phyloP scores from a whole-genome alignment of 2,329 filamentous ascomycete genomes.

The Podosphaera leucotricha region DNA sequence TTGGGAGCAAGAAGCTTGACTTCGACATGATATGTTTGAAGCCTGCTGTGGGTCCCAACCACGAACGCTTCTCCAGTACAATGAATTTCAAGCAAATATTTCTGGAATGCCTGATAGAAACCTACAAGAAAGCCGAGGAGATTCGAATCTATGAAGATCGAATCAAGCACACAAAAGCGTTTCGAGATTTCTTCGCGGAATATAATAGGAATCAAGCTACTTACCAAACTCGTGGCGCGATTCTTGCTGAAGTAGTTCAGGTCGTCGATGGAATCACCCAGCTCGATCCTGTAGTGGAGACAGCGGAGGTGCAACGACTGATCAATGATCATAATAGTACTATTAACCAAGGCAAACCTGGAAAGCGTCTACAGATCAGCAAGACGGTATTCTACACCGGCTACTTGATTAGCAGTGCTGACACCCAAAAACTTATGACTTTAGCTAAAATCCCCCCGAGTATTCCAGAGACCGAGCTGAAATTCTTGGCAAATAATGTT shows the following conservation, averaged over 20 bases:
- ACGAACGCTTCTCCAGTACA: constrained; percentile 56
- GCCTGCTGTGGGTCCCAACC: constrained; percentile 57
- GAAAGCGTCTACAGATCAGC: constrained; percentile 41
- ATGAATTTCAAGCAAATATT: constrained; percentile 86
- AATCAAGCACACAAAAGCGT: constrained; percentile 47
- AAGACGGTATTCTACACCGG: constrained; percentile 81
- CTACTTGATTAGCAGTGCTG: constrained; percentile 54
- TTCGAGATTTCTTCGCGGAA: constrained; percentile 59
- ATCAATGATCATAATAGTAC: constrained; percentile 65
- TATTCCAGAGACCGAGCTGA: constrained; percentile 45
- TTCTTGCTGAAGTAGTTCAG: constrained; percentile 62
- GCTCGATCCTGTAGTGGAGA: constrained; percentile 56
- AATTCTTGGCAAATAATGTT: constrained; percentile 70
- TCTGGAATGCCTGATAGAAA: constrained; percentile 58
- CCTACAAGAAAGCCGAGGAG: constrained; percentile 63
- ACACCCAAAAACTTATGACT: constrained; percentile 47
- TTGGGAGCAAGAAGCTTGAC: constrained; percentile 49
- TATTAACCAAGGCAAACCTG: constrained; percentile 19
- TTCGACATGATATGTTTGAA: constrained; percentile 83
- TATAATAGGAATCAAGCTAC: constrained; percentile 40
- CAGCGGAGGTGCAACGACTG: constrained; percentile 68
- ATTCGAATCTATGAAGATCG: constrained; percentile 53
- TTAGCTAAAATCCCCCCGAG: constrained; percentile 41
- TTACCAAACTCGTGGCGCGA: constrained; percentile 33
- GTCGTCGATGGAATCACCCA: constrained; percentile 53